Conservation (phyloP, 352 stramenopile genomes). For the Phytophthora pisi region DNA sequence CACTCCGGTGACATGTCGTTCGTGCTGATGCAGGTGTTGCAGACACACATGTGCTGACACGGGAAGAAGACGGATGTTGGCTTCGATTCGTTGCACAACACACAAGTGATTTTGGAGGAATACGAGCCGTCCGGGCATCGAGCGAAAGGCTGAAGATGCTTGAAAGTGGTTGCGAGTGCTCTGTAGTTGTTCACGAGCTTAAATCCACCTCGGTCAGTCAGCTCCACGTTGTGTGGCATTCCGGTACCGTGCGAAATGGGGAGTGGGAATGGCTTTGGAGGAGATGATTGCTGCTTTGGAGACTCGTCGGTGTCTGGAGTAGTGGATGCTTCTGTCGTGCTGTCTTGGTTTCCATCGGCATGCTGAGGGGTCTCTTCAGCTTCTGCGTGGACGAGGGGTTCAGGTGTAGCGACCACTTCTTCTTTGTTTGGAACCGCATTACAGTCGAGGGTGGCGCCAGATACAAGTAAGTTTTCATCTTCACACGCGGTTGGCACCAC, state of each 20-base stretch:
- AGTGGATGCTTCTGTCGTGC: neutral
- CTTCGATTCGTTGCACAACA: constrained; percentile 38
- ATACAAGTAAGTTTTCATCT: no score
- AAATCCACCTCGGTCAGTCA: constrained; percentile 10
- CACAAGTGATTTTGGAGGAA: constrained; percentile 35
- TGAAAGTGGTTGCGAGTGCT: constrained; percentile 49
- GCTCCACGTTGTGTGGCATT: constrained; percentile 5
- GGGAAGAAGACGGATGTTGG: constrained; percentile 29
- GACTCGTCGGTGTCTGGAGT: neutral
- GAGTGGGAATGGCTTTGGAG: constrained; percentile 1
- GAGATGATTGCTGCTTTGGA: neutral
- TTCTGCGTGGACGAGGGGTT: neutral
- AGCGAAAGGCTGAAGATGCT: constrained; percentile 49
- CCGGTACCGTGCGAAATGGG: constrained; percentile 8
- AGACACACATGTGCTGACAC: constrained; percentile 72
- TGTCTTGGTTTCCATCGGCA: neutral
- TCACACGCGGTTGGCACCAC: constrained; percentile 6
- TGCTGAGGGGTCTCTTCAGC: neutral
- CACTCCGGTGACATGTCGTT: constrained; percentile 44
- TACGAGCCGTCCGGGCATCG: constrained; percentile 47
- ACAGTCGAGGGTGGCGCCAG: no score
- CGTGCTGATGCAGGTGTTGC: constrained; percentile 47
- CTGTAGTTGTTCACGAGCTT: constrained; percentile 56
- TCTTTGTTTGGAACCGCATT: neutral
- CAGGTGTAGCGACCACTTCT: neutral